A percentile compares a stretch with the other conserved stretches of the same genome.
Evolutionary conservation across 352 stramenopile genomes (phyloP).

Genomic region (Phytophthora litchii): DNA sequence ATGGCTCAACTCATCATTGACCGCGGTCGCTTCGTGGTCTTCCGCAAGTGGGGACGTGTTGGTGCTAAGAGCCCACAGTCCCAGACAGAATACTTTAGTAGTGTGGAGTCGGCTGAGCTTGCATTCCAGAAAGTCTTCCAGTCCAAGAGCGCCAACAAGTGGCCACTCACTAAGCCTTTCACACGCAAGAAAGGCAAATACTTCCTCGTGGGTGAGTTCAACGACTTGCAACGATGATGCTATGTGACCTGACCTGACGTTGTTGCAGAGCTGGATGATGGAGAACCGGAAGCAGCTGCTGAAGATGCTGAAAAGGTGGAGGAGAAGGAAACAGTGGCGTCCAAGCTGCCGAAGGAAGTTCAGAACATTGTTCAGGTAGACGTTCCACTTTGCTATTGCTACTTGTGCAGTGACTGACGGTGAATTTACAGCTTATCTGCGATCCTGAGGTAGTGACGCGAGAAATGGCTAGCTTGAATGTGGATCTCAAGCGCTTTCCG

Average conservation of each 20-base stretch:
- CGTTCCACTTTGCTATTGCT: not conserved
- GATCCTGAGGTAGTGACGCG: conserved; percentile 49
- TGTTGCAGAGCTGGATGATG: conserved; percentile 44
- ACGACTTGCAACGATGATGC: not conserved
- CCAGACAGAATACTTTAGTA: conserved; percentile 12
- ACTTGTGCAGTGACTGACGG: not conserved
- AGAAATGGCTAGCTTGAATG: conserved; percentile 53
- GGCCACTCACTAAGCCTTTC: conserved; percentile 53
- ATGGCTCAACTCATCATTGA: conserved; percentile 69
- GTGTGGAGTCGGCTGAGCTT: conserved; percentile 38
- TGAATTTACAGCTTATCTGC: conserved; percentile 51
- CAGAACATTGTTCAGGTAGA: conserved; percentile 50
- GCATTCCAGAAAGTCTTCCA: conserved; percentile 60
- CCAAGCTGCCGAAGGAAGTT: conserved; percentile 38
- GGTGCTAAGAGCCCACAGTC: conserved; percentile 59
- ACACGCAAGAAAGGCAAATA: conserved; percentile 62
- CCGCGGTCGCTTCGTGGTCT: conserved; percentile 45
- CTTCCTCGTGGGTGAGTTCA: conserved; percentile 60
- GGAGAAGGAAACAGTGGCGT: conserved; percentile 30
- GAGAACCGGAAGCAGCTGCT: conserved; percentile 35
- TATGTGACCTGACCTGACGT: conserved; percentile 2
- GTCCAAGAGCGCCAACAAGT: conserved; percentile 67
- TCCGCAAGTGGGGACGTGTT: conserved; percentile 73
- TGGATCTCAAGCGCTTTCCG: conserved; percentile 62
- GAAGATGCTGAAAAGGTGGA: conserved; percentile 28